Conservation (phyloP, 441 rosid species). For the Pelargonium exstipulatum region DNA sequence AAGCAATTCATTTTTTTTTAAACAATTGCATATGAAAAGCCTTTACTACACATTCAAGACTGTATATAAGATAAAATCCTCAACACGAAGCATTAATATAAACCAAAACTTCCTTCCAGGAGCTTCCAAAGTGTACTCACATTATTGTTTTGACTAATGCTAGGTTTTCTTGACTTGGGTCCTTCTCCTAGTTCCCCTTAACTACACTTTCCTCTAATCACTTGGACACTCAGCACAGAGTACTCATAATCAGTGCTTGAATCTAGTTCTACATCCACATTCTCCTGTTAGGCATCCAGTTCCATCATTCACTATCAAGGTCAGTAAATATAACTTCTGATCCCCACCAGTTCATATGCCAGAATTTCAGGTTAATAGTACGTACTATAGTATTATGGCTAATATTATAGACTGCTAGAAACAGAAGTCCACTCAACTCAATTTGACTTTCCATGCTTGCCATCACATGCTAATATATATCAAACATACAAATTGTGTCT, state of each 20-base stretch:
- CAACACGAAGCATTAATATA: too few species aligned
- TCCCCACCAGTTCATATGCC: background rate
- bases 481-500: background rate
- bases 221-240: background rate
- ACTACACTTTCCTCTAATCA: background rate
- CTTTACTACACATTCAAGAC: too few species aligned
- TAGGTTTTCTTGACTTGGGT: too few species aligned
- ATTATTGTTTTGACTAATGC: too few species aligned
- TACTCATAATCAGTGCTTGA: background rate
- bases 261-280: constrained; percentile 14
- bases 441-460: background rate
- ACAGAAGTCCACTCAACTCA: background rate
- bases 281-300: constrained; percentile 8
- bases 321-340: constrained; percentile 12
- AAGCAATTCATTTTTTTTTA: too few species aligned
- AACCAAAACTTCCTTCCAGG: too few species aligned
- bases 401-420: background rate
- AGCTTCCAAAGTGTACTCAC: too few species aligned
- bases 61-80: too few species aligned
- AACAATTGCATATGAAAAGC: too few species aligned
- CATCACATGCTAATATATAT: background rate
- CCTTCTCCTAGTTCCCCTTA: too few species aligned
- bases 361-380: too few species aligned
- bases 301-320: constrained; percentile 15
- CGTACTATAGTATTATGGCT: background rate